phyloP scores from a whole-genome alignment of 371 early-diverging fungal species.

The Mortierella sp. region DNA sequence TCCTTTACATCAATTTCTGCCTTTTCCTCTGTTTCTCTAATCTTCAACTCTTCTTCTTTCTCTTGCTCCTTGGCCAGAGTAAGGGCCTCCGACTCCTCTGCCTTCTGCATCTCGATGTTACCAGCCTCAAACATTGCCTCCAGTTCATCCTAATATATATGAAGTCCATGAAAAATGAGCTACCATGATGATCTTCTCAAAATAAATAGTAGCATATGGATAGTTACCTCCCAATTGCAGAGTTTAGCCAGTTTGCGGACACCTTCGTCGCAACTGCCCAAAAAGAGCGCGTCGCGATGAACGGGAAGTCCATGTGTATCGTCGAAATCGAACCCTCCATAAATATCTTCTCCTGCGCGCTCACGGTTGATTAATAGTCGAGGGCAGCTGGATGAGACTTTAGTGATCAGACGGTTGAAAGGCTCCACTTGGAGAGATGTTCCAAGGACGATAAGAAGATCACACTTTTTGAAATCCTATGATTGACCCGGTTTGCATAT shows the following conservation, averaged over 20 bases:
- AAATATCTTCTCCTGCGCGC: constrained; percentile 70
- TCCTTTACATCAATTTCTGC: background rate
- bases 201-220: background rate
- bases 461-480: constrained; percentile 80
- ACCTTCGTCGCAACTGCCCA: constrained; percentile 88
- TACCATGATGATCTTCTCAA: background rate
- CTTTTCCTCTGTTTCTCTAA: constrained; percentile 10
- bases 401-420: constrained; percentile 83
- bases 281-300: constrained; percentile 78
- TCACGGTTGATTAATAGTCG: constrained; percentile 91
- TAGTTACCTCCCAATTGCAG: constrained; percentile 69
- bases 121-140: constrained; percentile 39
- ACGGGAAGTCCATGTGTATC: constrained; percentile 63
- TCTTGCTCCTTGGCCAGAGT: constrained; percentile 28
- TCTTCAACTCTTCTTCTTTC: constrained; percentile 3
- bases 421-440: constrained; percentile 90
- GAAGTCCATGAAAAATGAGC: background rate
- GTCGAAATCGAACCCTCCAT: constrained; percentile 85
- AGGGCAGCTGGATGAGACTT: constrained; percentile 74
- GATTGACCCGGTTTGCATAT: too few relatives aligned
- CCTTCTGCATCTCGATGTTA: constrained; percentile 23
- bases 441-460: constrained; percentile 92
- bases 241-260: constrained; percentile 64
- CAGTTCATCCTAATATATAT: constrained; percentile 23
- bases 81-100: constrained; percentile 36